Evolutionary conservation across 306 rosid genomes (phyloP), one percentile per base, ranked within the genome.

Genomic region (Inga laurina): DNA sequence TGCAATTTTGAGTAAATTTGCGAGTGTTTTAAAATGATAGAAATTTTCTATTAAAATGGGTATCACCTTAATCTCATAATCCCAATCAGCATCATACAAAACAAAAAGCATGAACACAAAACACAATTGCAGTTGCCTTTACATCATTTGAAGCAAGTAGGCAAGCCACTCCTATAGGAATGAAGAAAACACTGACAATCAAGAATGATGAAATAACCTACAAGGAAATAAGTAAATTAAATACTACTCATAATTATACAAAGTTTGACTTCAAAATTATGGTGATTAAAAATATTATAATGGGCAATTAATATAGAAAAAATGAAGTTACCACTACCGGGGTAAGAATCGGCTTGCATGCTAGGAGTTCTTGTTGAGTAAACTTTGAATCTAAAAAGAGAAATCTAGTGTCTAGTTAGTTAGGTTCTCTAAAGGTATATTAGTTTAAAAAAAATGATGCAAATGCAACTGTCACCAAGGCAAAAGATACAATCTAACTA

Each of bases 311-410:
- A 64, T 80, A 51, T 51, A 83, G 84, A 80, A 75, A 30, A 24
- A 5, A 27, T 0, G 79, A 57, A 74, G 77, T 75, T 85, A 95
- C 99, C 89, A 93, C 96, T 87, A 89, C 80, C 45, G 98, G 99
- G 24, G 99, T 95, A 43, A 95, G 99, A 87, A 95, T 95, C 18
- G 99, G 99, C 79, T 95, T 95, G 94, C 99, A 95, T 4, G 99
- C 99, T 49, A 98, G 99, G 87, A 95, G 97, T 76, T 95, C 99
- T 85, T 95, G 99, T 86, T 95, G 99, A 35, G 99, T 95, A 85
- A 95, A 95, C 85, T 86, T 92, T 30, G 98, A 95, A 88, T 95
- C 99, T 95, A 90, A 84, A 27, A 85, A 76, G 48, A 78, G 24
- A 74, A 81, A 21, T 45, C 37, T n/a, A 71, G 75, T 71, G 54